Conservation (phyloP, 345 rosid species). For the Linum tenue region DNA sequence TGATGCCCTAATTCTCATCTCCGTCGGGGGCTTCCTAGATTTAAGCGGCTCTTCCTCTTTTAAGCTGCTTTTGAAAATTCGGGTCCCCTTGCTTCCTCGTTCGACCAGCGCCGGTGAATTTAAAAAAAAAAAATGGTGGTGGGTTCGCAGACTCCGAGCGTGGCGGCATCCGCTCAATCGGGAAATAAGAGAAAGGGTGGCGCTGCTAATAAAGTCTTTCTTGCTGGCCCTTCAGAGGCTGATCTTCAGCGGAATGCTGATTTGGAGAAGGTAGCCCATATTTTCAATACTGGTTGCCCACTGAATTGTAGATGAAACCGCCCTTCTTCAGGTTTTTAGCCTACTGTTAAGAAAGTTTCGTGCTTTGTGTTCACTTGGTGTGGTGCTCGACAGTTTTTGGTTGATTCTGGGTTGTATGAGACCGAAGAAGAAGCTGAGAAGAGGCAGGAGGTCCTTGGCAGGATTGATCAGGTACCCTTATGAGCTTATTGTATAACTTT, state of each 20-base stretch:
- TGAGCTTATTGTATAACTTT: too few relatives aligned
- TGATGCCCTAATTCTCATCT: background rate
- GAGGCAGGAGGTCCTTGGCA: constrained; percentile 20
- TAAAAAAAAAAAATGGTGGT: constrained; percentile 1
- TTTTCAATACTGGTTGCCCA: background rate
- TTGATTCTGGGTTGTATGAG: constrained; percentile 23
- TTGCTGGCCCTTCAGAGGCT: constrained; percentile 17
- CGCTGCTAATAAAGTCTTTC: constrained; percentile 16
- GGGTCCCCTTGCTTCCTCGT: too few relatives aligned
- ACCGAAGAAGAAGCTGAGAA: constrained; percentile 16
- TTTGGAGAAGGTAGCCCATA: constrained; percentile 14
- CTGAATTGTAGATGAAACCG: background rate
- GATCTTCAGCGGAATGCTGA: constrained; percentile 19
- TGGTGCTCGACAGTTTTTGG: constrained; percentile 14
- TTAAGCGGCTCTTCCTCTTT: background rate
- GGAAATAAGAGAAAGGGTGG: constrained; percentile 11
- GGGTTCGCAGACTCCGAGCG: constrained; percentile 11
- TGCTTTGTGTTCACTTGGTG: background rate
- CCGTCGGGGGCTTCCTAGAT: background rate
- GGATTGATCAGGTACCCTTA: constrained; percentile 17
- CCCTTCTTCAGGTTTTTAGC: background rate
- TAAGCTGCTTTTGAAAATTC: too few relatives aligned
- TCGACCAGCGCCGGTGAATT: too few relatives aligned
- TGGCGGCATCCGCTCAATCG: constrained; percentile 1
- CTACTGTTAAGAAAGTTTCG: background rate